These are phyloP conservation scores for Exophiala xenobiotica DNA, from an alignment of 2,329 filamentous ascomycete species.

Conservation along the genomic window DNA sequence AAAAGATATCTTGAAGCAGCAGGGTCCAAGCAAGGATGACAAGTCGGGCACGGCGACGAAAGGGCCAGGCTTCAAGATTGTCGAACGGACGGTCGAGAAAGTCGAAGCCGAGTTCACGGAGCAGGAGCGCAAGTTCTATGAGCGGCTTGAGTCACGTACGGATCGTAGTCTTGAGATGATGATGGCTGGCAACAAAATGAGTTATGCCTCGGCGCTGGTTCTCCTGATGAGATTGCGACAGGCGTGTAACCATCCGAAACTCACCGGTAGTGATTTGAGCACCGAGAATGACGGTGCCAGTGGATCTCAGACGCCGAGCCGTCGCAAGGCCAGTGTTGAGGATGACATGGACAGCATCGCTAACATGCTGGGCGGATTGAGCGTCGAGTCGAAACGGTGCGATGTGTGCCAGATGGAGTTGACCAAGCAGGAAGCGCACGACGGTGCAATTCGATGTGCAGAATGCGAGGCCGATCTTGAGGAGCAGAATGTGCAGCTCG, in stretches of 20 bases:
- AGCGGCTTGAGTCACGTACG: conserved; percentile 76
- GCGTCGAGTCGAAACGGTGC: conserved; percentile 73
- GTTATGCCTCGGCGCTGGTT: conserved; percentile 91
- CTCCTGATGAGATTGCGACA: conserved; percentile 87
- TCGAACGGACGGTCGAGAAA: conserved; percentile 82
- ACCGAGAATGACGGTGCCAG: conserved; percentile 84
- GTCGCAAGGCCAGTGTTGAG: conserved; percentile 50
- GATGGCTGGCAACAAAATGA: conserved; percentile 76
- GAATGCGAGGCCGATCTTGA: conserved; percentile 75
- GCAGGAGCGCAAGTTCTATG: conserved; percentile 81
- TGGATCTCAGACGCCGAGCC: conserved; percentile 46
- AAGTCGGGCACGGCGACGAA: conserved; percentile 50
- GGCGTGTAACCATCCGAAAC: conserved; percentile 88
- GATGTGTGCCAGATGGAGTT: conserved; percentile 77
- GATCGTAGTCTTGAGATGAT: conserved; percentile 84
- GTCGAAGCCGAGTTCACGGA: conserved; percentile 75
- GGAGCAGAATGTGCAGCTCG: conserved; percentile 49
- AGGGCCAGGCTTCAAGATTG: conserved; percentile 79
- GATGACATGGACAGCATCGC: conserved; percentile 78
- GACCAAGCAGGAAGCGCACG: conserved; percentile 53
- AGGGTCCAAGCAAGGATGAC: conserved; percentile 71
- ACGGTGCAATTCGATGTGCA: conserved; percentile 61
- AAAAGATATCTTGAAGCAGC: conserved; percentile 91
- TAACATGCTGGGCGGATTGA: conserved; percentile 81
- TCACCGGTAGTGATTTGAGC: conserved; percentile 80